A percentile compares a stretch with the other conserved stretches of the same genome.
Conservation (phyloP, 164 flowering plant species). For the Magnolia kwangsiensis region DNA sequence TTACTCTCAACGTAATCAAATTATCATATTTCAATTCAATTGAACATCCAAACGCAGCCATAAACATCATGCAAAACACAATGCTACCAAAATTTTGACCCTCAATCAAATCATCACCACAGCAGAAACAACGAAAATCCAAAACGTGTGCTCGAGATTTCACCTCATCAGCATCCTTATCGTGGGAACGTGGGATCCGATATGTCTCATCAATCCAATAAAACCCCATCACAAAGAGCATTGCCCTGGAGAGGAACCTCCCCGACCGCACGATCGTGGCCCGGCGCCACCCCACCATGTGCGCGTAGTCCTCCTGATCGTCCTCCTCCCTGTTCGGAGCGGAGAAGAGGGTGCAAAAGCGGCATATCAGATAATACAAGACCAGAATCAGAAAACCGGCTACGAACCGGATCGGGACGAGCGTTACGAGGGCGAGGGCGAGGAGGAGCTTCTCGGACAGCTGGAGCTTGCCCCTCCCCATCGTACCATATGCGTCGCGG, state of each 20-base stretch:
- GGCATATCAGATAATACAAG: constrained; percentile 27
- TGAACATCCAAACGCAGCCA: too few species aligned
- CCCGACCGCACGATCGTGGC: constrained; percentile 27
- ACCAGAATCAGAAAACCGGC: constrained; percentile 36
- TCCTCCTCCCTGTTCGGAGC: constrained; percentile 32
- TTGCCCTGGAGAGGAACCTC: constrained; percentile 27
- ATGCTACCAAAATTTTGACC: too few species aligned
- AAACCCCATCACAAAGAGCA: constrained; percentile 33
- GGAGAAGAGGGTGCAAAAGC: constrained; percentile 56
- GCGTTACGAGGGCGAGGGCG: constrained; percentile 52
- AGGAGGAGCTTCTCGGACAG: constrained; percentile 60
- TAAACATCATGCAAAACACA: too few species aligned
- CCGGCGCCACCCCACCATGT: constrained; percentile 62
- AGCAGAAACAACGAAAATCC: background rate
- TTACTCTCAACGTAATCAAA: too few species aligned
- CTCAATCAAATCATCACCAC: background rate
- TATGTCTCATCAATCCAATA: constrained; percentile 28
- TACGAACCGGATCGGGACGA: constrained; percentile 65
- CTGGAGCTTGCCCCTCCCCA: constrained; percentile 85
- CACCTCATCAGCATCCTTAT: constrained; percentile 15
- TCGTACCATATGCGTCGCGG: constrained; percentile 72
- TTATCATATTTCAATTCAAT: too few species aligned
- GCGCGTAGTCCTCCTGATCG: constrained; percentile 58
- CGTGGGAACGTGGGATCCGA: constrained; percentile 4
- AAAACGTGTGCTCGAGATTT: background rate